Base-by-base conservation (phyloP, 129 eudicot genomes). In the Tanacetum coccineum region DNA sequence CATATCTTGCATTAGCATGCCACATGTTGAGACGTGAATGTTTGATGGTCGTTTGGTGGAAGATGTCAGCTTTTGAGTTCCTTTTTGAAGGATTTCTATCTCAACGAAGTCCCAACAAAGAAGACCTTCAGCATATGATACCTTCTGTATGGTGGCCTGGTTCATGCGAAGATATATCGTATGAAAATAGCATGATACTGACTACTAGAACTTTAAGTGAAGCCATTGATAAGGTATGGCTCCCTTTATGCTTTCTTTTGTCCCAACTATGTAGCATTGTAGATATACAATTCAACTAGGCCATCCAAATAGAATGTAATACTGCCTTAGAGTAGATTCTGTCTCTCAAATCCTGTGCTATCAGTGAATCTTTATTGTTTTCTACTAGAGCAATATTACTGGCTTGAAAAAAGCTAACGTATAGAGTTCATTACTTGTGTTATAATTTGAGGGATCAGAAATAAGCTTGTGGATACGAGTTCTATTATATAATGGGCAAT, bases 91-190 rank as follows among this genome's bases (percentile, higher is more conserved):
- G 95, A 22, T 87, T 94, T 70, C 73, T 94, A 50, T 81, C 95
- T 32, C 84, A 90, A 81, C 82, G 83, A 78, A 83, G 79, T 79
- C 99, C 97, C 48, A 89, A 89, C 70, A 89, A 87, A 71, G 90
- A 82, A 75, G 99, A 94, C 78, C 97, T 94, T 46, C 97, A 83
- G 50, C 62, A 65, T 59, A 62, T 89, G 84, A 89, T 94, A 81
- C 99, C 99, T 79, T 82, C 85, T 71, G 97, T 94, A 51, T 89
- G 99, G 95, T 94, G 99, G 99, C 95, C 99, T 73, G 95, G 96
- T 72, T 89, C 99, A 26, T 79, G 70, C 74, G 99, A 89, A 74
- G 97, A 94, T 59, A 64, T 80, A 13, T 84, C 97, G 17, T 80
- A 82, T 78, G 99, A 94, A 85, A 87, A 78, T 67, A 89, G 97